Conservation (phyloP, 805 yeast genomes). For the Ogataea salicorniae region DNA sequence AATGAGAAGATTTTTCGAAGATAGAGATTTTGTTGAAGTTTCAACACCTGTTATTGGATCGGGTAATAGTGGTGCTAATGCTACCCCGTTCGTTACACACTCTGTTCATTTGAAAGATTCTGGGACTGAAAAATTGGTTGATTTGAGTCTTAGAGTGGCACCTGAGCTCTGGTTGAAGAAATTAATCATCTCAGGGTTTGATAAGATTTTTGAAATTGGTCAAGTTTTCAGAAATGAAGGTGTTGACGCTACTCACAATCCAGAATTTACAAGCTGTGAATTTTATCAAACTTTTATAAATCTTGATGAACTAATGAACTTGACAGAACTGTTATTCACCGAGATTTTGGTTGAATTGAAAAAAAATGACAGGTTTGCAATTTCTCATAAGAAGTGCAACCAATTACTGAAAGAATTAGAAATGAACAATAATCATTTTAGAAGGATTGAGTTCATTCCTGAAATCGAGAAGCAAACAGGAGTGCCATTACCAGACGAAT, state of each 20-base stretch:
- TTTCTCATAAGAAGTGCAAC: slow-evolving; percentile 22
- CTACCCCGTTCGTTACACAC: slow-evolving; percentile 72
- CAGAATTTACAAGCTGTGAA: slow-evolving; percentile 89
- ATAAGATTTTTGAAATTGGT: slow-evolving; percentile 83
- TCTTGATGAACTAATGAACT: slow-evolving; percentile 57
- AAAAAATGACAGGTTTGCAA: slow-evolving; percentile 9
- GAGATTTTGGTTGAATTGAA: slow-evolving; percentile 33
- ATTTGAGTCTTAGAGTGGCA: slow-evolving; percentile 72
- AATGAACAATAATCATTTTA: slow-evolving; percentile 27
- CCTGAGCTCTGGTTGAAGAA: slow-evolving; percentile 94
- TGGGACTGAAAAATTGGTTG: slow-evolving; percentile 6
- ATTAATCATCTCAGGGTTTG: slow-evolving; percentile 78
- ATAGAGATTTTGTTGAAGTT: slow-evolving; percentile 65
- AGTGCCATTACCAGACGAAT: slow-evolving; percentile 37
- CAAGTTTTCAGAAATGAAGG: slow-evolving; percentile 88
- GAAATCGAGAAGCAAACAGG: slow-evolving; percentile 56
- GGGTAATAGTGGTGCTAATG: slow-evolving; percentile 80
- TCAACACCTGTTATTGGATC: slow-evolving; percentile 79
- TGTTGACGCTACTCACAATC: slow-evolving; percentile 86
- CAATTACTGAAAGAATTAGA: slow-evolving; percentile 11
- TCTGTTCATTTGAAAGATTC: slow-evolving; percentile 31
- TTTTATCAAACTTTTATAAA: slow-evolving; percentile 72
- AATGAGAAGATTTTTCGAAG: slow-evolving; percentile 53
- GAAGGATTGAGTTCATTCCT: slow-evolving; percentile 58
- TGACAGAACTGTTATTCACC: slow-evolving; percentile 56